Percentiles rank a stretch among this genome's conserved stretches.
These are phyloP conservation scores for Aspergillus ostianus DNA, from an alignment of 495 filamentous ascomycete species.

Conservation along the genomic window DNA sequence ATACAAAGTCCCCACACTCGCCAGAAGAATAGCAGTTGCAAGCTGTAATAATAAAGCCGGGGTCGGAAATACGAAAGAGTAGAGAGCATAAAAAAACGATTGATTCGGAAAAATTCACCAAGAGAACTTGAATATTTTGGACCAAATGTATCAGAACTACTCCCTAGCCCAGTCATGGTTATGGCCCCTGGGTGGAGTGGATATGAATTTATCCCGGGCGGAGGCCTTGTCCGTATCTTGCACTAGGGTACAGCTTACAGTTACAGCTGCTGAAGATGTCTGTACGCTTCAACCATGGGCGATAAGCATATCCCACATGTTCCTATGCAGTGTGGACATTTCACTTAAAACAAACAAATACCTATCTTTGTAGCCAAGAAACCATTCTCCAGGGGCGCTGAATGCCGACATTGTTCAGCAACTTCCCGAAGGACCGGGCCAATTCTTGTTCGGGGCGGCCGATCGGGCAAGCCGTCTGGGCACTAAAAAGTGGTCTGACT, in stretches of 20 bases:
- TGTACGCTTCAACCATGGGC: too few relatives aligned
- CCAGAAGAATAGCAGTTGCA: not conserved
- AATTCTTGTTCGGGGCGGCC: not conserved
- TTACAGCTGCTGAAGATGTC: not conserved
- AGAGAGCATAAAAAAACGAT: too few relatives aligned
- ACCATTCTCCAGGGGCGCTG: not conserved
- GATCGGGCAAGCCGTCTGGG: constrained; percentile 8
- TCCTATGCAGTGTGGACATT: too few relatives aligned
- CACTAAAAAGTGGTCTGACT: constrained; percentile 4
- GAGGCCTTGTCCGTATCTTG: constrained; percentile 20
- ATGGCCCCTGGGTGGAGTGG: constrained; percentile 3
- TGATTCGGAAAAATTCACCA: too few relatives aligned
- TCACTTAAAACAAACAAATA: too few relatives aligned
- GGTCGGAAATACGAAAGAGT: not conserved
- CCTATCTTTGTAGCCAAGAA: too few relatives aligned
- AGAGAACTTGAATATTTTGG: not conserved
- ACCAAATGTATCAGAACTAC: not conserved
- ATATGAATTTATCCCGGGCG: constrained; percentile 21
- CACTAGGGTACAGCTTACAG: too few relatives aligned
- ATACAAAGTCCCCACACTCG: not conserved
- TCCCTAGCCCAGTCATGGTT: too few relatives aligned
- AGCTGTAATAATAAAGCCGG: not conserved
- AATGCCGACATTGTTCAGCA: not conserved
- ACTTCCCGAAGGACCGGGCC: too few relatives aligned
- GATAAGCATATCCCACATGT: too few relatives aligned